Percentiles rank a stretch among this genome's conserved stretches.
Conservation (phyloP, 2,329 filamentous ascomycete species). For the Balansia obtecta region DNA sequence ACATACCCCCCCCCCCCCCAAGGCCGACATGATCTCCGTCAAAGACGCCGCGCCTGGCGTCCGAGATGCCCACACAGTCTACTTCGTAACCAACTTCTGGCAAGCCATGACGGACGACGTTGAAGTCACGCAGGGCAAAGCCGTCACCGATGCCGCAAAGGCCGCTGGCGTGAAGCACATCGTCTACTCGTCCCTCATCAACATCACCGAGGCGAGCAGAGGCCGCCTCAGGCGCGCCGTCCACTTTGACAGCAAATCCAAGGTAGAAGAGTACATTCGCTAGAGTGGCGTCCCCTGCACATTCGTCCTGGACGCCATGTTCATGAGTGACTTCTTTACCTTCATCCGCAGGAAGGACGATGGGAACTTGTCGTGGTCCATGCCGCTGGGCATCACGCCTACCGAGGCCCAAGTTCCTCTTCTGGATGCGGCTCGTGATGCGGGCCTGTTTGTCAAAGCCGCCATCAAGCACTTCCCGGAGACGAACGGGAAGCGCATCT, state of each 20-base stretch:
- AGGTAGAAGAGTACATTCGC: slow-evolving; percentile 44
- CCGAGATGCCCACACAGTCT: slow-evolving; percentile 30
- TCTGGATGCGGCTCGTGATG: slow-evolving; percentile 25
- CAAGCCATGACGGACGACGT: slow-evolving; percentile 20
- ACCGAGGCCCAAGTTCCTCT: slow-evolving; percentile 23
- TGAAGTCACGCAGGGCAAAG: slow-evolving; percentile 30
- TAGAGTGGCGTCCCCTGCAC: slow-evolving; percentile 32
- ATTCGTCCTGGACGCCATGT: slow-evolving; percentile 39
- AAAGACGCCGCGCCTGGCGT: slow-evolving; percentile 24
- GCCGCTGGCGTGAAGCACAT: slow-evolving; percentile 30
- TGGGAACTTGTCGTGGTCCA: slow-evolving; percentile 15
- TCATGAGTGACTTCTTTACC: slow-evolving; percentile 37
- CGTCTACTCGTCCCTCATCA: slow-evolving; percentile 32
- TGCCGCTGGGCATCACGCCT: slow-evolving; percentile 15
- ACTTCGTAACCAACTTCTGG: slow-evolving; percentile 28
- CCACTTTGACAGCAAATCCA: slow-evolving; percentile 45
- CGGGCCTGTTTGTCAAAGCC: slow-evolving; percentile 25
- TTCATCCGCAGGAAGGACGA: slow-evolving; percentile 18
- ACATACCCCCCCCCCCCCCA: no score
- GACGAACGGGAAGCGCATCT: slow-evolving; percentile 24
- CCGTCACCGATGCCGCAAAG: slow-evolving; percentile 32
- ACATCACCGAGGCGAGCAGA: slow-evolving; percentile 23
- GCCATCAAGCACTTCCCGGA: slow-evolving; percentile 18
- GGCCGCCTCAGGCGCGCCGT: slow-evolving; percentile 26
- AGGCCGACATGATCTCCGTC: slow-evolving; percentile 29